phyloP scores from a whole-genome alignment of 2,329 filamentous ascomycete species.

The Paraphoma chrysanthemicola region DNA sequence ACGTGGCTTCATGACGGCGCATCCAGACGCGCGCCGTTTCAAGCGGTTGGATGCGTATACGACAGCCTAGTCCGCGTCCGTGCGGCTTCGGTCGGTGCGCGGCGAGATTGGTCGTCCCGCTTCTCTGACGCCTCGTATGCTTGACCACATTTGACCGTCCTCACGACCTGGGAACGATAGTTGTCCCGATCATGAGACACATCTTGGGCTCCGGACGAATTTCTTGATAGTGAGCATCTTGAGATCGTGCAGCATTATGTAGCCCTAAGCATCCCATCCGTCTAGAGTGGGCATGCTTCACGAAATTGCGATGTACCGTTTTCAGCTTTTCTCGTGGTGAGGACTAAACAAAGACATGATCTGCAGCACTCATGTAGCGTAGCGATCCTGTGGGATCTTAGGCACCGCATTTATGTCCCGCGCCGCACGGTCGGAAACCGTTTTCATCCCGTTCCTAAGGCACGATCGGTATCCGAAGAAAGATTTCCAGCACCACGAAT shows the following conservation, averaged over 20 bases:
- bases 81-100: slow-evolving; percentile 5
- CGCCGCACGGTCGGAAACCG: not conserved
- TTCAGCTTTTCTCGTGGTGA: no score
- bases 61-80: not conserved
- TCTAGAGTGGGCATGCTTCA: no score
- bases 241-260: no score
- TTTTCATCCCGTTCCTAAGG: not conserved
- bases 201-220: not conserved
- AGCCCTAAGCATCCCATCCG: no score
- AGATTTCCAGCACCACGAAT: no score
- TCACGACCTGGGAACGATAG: not conserved
- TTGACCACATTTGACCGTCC: not conserved
- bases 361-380: not conserved
- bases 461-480: not conserved
- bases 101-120: slow-evolving; percentile 7
- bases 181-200: not conserved
- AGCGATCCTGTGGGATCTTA: not conserved
- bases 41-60: slow-evolving; percentile 3
- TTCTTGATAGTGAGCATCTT: no score
- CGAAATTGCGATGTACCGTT: no score
- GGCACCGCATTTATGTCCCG: not conserved
- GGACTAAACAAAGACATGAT: not conserved
- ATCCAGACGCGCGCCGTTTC: slow-evolving; percentile 20
- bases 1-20: not conserved
- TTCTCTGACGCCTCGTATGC: not conserved